phyloP scores from a whole-genome alignment of 495 filamentous ascomycete species.

The Talaromyces nanjingensis region DNA sequence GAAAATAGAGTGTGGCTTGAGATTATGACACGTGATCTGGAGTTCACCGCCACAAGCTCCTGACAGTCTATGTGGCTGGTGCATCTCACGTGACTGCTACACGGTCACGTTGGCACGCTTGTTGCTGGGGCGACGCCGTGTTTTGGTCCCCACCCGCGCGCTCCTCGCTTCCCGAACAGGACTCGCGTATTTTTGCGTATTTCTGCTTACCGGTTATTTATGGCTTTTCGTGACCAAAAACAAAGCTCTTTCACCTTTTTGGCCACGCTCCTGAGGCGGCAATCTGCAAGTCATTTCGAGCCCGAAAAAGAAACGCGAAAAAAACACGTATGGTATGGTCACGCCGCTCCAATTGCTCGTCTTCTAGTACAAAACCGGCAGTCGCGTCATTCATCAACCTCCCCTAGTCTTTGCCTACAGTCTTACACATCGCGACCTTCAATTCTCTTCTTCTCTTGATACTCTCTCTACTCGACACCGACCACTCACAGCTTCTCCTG shows the following conservation, averaged over 20 bases:
- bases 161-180: constrained; percentile 4
- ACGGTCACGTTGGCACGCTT: constrained; percentile 9
- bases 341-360: neutral
- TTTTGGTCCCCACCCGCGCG: constrained; percentile 14
- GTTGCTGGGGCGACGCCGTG: constrained; percentile 17
- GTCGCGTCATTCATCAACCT: constrained; percentile 4
- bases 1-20: constrained; percentile 4
- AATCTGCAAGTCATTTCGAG: neutral
- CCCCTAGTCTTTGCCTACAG: neutral
- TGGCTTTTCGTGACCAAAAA: neutral
- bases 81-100: constrained; percentile 11
- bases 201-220: neutral
- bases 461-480: neutral
- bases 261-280: neutral
- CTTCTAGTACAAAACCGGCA: neutral
- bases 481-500: neutral
- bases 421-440: neutral
- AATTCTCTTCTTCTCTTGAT: neutral
- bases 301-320: neutral
- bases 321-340: neutral
- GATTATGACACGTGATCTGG: neutral
- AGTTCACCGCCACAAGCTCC: neutral
- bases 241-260: neutral
- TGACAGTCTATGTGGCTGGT: neutral
- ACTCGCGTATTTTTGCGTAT: neutral